phyloP scores from a whole-genome alignment of 129 eudicot genomes.

The Flaveria bidentis region DNA sequence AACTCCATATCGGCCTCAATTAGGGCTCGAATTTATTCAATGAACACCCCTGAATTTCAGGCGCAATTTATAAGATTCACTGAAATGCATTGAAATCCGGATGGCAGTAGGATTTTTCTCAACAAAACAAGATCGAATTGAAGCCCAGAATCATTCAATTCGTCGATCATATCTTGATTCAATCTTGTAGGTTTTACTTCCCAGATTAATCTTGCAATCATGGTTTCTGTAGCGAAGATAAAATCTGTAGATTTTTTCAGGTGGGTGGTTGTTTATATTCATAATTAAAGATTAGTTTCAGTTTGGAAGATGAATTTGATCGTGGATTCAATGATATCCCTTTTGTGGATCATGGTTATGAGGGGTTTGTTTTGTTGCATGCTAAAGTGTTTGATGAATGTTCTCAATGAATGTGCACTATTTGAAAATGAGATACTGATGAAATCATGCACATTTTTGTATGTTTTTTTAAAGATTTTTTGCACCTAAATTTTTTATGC shows the following conservation, averaged over 20 bases:
- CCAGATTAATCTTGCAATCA: conserved; percentile 36
- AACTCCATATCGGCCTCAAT: too few species aligned
- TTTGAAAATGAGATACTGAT: too few species aligned
- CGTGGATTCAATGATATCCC: too few species aligned
- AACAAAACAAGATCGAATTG: neutral
- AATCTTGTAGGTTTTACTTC: conserved; percentile 16
- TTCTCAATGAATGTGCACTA: neutral
- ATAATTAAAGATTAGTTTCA: neutral
- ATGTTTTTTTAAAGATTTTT: neutral
- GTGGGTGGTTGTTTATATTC: conserved; percentile 25
- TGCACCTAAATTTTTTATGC: conserved; percentile 9
- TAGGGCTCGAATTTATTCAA: conserved; percentile 23
- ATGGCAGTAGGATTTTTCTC: conserved; percentile 20
- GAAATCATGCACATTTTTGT: too few species aligned
- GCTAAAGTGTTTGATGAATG: conserved; percentile 17
- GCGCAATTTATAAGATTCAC: conserved; percentile 16
- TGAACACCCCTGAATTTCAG: conserved; percentile 35
- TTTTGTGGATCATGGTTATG: neutral
- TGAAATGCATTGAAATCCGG: conserved; percentile 24
- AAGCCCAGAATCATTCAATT: conserved; percentile 1
- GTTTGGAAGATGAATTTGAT: neutral
- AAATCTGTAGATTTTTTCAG: conserved; percentile 92
- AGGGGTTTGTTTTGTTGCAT: neutral
- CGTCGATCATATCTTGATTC: conserved; percentile 3
- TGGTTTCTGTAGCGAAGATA: conserved; percentile 68